Evolutionary conservation across 805 yeast genomes (phyloP).

Genomic region (Kazachstania psychrophila): DNA sequence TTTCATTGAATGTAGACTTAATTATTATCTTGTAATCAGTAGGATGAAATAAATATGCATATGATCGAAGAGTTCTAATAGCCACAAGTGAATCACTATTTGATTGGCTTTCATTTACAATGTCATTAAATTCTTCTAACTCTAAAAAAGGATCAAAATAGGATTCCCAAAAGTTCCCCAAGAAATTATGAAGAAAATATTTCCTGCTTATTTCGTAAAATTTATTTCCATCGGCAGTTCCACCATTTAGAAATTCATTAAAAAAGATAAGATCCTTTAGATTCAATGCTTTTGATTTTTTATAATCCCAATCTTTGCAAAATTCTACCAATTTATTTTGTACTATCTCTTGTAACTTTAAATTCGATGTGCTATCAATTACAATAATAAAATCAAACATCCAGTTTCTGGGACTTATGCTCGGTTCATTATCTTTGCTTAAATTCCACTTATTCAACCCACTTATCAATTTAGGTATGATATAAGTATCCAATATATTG

Average conservation of each 20-base stretch:
- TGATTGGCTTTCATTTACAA: neutral
- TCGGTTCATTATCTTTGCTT: neutral
- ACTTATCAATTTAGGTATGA: conserved; percentile 33
- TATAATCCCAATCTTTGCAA: neutral
- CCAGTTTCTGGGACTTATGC: conserved; percentile 12
- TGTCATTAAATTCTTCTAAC: conserved; percentile 11
- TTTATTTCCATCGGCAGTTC: conserved; percentile 8
- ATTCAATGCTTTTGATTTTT: neutral
- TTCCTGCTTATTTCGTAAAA: conserved; percentile 8
- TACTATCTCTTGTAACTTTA: neutral
- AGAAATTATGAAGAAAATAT: conserved; percentile 11
- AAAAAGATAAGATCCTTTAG: conserved; percentile 5
- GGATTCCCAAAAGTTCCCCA: conserved; percentile 18
- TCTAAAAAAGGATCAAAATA: conserved; percentile 20
- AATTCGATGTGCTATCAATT: conserved; percentile 2
- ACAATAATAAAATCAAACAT: conserved; percentile 13
- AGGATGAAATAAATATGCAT: conserved; percentile 8
- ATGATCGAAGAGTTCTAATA: conserved; percentile 9
- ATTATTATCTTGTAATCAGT: conserved; percentile 8
- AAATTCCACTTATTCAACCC: conserved; percentile 33
- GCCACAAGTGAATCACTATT: conserved; percentile 12
- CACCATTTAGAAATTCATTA: conserved; percentile 6
- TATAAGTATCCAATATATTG: conserved; percentile 23
- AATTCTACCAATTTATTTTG: neutral
- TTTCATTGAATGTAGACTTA: conserved; percentile 15